Evolutionary conservation across 768 basidiomycete genomes (phyloP), one percentile per base, ranked within the genome.

Genomic region (Lyophyllum decastes): DNA sequence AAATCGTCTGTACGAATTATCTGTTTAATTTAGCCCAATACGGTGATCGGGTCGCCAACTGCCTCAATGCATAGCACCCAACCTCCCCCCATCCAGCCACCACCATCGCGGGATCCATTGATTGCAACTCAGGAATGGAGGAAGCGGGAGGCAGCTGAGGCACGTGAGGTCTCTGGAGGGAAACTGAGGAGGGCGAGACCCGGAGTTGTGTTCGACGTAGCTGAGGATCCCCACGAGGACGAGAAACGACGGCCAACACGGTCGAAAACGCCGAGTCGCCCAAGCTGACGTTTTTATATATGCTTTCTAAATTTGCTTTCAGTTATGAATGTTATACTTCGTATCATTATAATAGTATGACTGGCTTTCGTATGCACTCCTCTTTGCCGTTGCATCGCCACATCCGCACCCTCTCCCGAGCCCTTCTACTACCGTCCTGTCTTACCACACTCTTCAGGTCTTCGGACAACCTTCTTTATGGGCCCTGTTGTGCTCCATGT

Each of bases 1-100:
- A 22, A 58, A 25, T 48, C 44, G 47, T 54, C 48, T 40, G 48
- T 38, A 49, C 51, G n/a, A 65, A 44, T 38, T 41, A 30, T 46
- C 22, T 26, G 7, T 47, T 47, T 14, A 19, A 22, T 57, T 11
- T 63, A 88, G 87, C 72, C 85, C 16, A 92, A 85, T 64, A 90
- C 91, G 25, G 82, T 89, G 44, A 70, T 92, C 25, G 89, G 88
- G 16, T 89, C 88, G 2, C 91, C 91, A 4, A 88, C 85, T 12
- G 82, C 83, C 17, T 92, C 91, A 2, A 79, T 84, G 64, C 75
- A 84, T 60, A 86, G 89, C 65, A 54, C 52, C 2, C 62, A 63
- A 40, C 84, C 81, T 34, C 67, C 70, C 34, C 74, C 76, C 2
- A 69, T 79, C 46, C 80, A 81, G 24, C 80, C 83, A 11, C 89